Percentiles rank a stretch among this genome's conserved stretches.
phyloP scores from a whole-genome alignment of 805 yeast genomes.

The Tetrapisispora arboricola region DNA sequence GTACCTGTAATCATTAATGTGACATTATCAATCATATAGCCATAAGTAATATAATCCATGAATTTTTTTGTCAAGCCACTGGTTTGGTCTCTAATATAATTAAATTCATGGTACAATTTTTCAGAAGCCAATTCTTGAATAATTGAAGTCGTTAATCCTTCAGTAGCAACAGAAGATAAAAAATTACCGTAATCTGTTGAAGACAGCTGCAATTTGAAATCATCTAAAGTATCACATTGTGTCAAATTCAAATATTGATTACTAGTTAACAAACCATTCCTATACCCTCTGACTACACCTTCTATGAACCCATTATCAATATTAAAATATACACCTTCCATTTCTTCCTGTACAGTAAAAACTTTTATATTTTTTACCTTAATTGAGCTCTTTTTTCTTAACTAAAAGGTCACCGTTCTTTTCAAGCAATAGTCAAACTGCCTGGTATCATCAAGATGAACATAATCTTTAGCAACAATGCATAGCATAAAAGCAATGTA shows the following conservation, averaged over 20 bases:
- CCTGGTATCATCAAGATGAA: too few species aligned
- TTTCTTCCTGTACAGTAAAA: slow-evolving; percentile 25
- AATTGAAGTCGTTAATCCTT: slow-evolving; percentile 71
- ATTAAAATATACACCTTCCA: slow-evolving; percentile 94
- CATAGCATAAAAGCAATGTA: too few species aligned
- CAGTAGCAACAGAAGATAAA: slow-evolving; percentile 65
- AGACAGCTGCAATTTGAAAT: slow-evolving; percentile 83
- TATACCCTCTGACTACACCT: slow-evolving; percentile 90
- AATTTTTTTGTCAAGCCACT: slow-evolving; percentile 70
- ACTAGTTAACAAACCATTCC: slow-evolving; percentile 65
- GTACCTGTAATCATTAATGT: slow-evolving; percentile 95
- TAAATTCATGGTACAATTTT: slow-evolving; percentile 73
- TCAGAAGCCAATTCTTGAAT: slow-evolving; percentile 70
- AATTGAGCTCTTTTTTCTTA: neutral
- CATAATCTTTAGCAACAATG: too few species aligned
- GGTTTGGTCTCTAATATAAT: slow-evolving; percentile 75
- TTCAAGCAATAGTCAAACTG: too few species aligned
- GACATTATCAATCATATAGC: slow-evolving; percentile 97
- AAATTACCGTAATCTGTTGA: slow-evolving; percentile 95
- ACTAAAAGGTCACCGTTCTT: too few species aligned
- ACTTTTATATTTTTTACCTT: too few species aligned
- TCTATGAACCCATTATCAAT: slow-evolving; percentile 85
- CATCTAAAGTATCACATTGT: slow-evolving; percentile 93
- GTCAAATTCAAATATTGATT: slow-evolving; percentile 86
- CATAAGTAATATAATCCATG: slow-evolving; percentile 86